These are phyloP conservation scores for Daphne laureola DNA, from an alignment of 441 rosid genomes.

Conservation along the genomic window DNA sequence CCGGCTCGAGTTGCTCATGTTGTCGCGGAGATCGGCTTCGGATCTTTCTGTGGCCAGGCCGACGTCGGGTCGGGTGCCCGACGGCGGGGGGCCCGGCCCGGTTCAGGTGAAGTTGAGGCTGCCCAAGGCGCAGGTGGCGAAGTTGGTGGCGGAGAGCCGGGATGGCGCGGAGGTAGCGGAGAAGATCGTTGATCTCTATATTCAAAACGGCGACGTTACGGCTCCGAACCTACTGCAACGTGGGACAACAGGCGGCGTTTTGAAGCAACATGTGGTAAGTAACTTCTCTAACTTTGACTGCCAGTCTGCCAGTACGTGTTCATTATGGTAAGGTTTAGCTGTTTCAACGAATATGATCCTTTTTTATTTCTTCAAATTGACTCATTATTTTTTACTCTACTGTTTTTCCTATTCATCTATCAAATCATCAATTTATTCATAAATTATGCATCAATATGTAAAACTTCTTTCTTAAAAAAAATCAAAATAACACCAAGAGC, in stretches of 20 bases:
- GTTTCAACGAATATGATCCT: no score
- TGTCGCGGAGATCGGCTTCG: constrained; percentile 46
- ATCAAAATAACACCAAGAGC: no score
- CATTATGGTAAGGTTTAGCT: no score
- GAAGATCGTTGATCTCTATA: constrained; percentile 38
- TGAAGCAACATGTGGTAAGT: constrained; percentile 46
- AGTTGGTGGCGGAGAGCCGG: constrained; percentile 44
- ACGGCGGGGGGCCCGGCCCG: constrained; percentile 12
- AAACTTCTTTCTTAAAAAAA: no score
- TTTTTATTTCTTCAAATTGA: no score
- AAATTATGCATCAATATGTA: no score
- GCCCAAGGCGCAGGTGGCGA: constrained; percentile 39
- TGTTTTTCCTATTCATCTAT: no score
- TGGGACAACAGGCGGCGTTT: constrained; percentile 20
- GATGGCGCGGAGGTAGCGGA: constrained; percentile 42
- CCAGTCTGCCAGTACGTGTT: no score
- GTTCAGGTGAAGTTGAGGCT: constrained; percentile 44
- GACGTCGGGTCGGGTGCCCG: constrained; percentile 3
- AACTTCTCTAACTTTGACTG: not conserved
- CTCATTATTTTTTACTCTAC: no score
- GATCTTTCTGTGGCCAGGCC: constrained; percentile 31
- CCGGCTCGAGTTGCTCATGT: constrained; percentile 49
- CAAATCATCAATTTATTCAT: no score
- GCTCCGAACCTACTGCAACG: constrained; percentile 6
- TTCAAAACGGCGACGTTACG: constrained; percentile 15